Evolutionary conservation across 495 filamentous ascomycete genomes (phyloP).

Genomic region (Penicillium riverlandense): DNA sequence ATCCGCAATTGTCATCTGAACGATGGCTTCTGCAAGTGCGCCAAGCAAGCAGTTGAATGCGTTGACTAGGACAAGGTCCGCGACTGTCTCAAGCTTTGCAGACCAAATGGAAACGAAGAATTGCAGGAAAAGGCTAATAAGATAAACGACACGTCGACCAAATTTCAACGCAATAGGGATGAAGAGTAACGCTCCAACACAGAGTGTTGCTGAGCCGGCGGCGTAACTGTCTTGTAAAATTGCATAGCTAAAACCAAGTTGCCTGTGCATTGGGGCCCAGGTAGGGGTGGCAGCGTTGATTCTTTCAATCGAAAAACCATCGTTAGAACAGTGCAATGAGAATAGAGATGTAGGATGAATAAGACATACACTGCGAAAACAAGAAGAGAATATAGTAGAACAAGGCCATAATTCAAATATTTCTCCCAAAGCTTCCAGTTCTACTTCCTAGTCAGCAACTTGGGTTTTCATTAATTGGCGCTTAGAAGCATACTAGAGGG

Average conservation of each 20-base stretch:
- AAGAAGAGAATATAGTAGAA: conserved; percentile 14
- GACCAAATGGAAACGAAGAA: conserved; percentile 30
- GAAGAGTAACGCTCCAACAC: conserved; percentile 30
- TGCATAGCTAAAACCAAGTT: conserved; percentile 29
- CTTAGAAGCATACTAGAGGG: conserved; percentile 6
- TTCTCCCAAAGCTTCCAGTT: conserved; percentile 16
- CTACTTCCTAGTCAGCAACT: background rate
- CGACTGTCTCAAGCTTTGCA: conserved; percentile 27
- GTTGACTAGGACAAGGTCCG: conserved; percentile 33
- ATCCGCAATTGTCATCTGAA: conserved; percentile 42
- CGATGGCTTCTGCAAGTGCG: conserved; percentile 29
- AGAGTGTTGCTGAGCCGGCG: conserved; percentile 26
- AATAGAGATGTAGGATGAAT: no score
- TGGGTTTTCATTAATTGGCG: background rate
- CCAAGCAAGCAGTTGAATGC: conserved; percentile 27
- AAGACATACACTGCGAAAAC: conserved; percentile 12
- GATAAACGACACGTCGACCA: conserved; percentile 35
- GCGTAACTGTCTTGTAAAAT: conserved; percentile 35
- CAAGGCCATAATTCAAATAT: conserved; percentile 14
- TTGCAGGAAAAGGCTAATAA: conserved; percentile 28
- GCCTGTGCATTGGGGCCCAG: conserved; percentile 28
- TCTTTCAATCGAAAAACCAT: background rate
- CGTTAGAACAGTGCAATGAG: no score
- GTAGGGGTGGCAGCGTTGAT: conserved; percentile 29
- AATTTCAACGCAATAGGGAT: conserved; percentile 40